These are phyloP conservation scores for Austroboletus festivus DNA, from an alignment of 768 basidiomycete genomes.

Conservation along the genomic window DNA sequence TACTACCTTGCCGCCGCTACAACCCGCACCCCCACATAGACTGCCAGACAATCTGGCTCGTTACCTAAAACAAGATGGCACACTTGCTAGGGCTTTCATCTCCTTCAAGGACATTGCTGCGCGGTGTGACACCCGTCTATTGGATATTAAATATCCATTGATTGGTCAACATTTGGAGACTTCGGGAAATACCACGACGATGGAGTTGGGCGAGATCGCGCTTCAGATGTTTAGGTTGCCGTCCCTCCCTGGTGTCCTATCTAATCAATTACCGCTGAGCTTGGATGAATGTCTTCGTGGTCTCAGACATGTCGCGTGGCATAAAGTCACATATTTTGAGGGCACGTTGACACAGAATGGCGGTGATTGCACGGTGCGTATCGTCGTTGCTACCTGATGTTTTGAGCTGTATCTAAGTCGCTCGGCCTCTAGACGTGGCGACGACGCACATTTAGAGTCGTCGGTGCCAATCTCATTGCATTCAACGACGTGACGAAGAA, in stretches of 20 bases:
- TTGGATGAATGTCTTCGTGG: conserved; percentile 91
- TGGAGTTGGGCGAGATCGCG: conserved; percentile 83
- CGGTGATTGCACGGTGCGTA: conserved; percentile 79
- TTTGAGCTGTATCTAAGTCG: background rate
- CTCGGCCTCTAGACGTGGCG: conserved; percentile 61
- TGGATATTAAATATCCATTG: conserved; percentile 79
- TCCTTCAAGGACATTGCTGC: conserved; percentile 83
- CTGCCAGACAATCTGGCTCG: conserved; percentile 76
- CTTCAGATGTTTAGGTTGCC: conserved; percentile 90
- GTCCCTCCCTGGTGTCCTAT: conserved; percentile 76
- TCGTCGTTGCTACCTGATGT: conserved; percentile 26
- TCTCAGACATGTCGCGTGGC: conserved; percentile 87
- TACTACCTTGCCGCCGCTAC: conserved; percentile 24
- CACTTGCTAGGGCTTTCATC: conserved; percentile 82
- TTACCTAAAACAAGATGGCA: conserved; percentile 82
- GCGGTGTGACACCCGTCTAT: conserved; percentile 80
- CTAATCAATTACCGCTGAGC: conserved; percentile 82
- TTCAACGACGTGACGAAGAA: conserved; percentile 93
- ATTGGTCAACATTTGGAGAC: conserved; percentile 69
- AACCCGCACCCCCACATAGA: conserved; percentile 38
- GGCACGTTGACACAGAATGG: conserved; percentile 91
- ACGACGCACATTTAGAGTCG: conserved; percentile 77
- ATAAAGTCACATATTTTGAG: conserved; percentile 91
- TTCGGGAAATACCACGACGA: conserved; percentile 50
- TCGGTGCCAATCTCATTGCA: conserved; percentile 82